phyloP scores from a whole-genome alignment of 1,284 basidiomycete genomes.

The Chondrostereum purpureum region DNA sequence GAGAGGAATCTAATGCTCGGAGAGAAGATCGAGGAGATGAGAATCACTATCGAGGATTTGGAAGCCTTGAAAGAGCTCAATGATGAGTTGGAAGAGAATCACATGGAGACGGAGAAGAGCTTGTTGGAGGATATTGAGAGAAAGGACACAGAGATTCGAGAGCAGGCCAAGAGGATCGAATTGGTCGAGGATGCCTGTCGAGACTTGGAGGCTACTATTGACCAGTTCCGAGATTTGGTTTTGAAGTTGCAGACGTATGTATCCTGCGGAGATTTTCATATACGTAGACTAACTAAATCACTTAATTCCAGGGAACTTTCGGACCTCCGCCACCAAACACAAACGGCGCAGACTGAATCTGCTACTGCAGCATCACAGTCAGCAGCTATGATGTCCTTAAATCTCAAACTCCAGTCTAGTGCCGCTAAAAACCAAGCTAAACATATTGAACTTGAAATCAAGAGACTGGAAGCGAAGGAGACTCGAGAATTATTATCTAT shows the following conservation, averaged over 20 bases:
- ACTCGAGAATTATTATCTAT: slow-evolving; percentile 70
- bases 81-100: slow-evolving; percentile 96
- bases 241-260: slow-evolving; percentile 71
- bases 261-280: background rate
- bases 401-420: slow-evolving; percentile 85
- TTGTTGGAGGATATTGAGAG: slow-evolving; percentile 85
- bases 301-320: slow-evolving; percentile 68
- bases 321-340: slow-evolving; percentile 72
- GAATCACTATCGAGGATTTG: slow-evolving; percentile 90
- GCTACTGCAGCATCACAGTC: slow-evolving; percentile 70
- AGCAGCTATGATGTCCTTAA: slow-evolving; percentile 83
- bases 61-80: slow-evolving; percentile 94
- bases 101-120: slow-evolving; percentile 89
- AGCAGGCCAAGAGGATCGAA: slow-evolving; percentile 59
- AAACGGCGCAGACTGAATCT: slow-evolving; percentile 77
- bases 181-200: slow-evolving; percentile 71
- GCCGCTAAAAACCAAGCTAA: slow-evolving; percentile 86
- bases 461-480: slow-evolving; percentile 78
- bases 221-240: slow-evolving; percentile 88
- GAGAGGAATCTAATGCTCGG: slow-evolving; percentile 89
- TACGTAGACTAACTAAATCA: background rate
- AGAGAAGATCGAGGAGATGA: slow-evolving; percentile 98
- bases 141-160: slow-evolving; percentile 65
- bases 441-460: slow-evolving; percentile 82
- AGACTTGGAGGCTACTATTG: slow-evolving; percentile 84